Evolutionary conservation across 768 basidiomycete species (phyloP), one percentile per base, ranked within the genome.

Genomic region (Lactarius evosmus): DNA sequence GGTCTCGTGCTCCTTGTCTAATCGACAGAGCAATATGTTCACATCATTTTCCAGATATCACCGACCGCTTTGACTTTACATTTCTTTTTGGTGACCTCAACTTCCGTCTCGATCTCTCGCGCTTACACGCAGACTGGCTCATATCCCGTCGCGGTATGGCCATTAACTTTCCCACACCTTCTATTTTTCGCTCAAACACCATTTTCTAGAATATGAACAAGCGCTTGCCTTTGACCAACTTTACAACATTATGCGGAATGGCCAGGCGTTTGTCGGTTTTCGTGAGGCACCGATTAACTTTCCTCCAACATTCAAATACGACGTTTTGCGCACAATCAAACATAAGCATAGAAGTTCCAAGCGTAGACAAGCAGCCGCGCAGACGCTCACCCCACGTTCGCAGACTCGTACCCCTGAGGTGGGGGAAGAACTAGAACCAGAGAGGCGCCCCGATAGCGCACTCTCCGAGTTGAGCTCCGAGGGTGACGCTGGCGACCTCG

Each of bases 81-180:
- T 97, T 96, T 73, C 80, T 95, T 50, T 91, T 85, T 69, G 95
- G 95, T 3, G 95, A 97, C 73, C 82, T 95, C 54, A 98, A 96
- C 74, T 97, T 97, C 71, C 83, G 95, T 36, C 76, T 97, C 55
- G 88, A 95, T 67, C 85, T 97, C 51, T 89, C 94, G 7, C 83
- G 95, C 19, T 75, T 95, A 14, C 95, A 98, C 71, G 95, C 95
- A 4, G 95, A 98, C 74, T 97, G 95, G 94, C 78, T 98, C 4
- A 86, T 95, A 63, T 85, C 91, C 29, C 83, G 85, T 38, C 86
- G 87, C 78, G 91, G 91, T 90, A 66, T 41, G 75, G 67, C 22
- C 14, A 6, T 30, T 27, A 34, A 38, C 29, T 58, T 25, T 25
- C 19, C 17, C 14, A 41, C 29, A 12, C 19, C 46, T 32, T 56